Evolutionary conservation across 768 basidiomycete genomes (phyloP).

Genomic region (Russula emetica): DNA sequence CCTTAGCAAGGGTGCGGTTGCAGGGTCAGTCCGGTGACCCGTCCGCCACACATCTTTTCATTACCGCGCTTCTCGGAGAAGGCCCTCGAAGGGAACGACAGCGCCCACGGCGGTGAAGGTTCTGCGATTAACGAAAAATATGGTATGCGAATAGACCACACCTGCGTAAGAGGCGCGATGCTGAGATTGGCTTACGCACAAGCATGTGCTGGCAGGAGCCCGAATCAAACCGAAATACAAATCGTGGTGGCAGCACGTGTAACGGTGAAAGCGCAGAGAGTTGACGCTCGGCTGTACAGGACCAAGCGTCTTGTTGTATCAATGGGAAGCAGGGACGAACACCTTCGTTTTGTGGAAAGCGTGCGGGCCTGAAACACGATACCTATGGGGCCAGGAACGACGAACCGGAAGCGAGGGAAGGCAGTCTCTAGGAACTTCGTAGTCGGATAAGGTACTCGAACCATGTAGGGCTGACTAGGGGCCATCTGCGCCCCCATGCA

Average conservation of each 20-base stretch:
- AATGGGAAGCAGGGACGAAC: neutral
- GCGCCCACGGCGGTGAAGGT: neutral
- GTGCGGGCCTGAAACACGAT: neutral
- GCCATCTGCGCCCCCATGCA: neutral
- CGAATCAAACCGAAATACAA: neutral
- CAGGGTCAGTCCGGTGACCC: neutral
- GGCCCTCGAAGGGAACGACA: neutral
- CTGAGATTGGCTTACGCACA: neutral
- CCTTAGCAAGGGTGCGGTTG: neutral
- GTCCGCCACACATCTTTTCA: neutral
- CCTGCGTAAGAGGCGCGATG: neutral
- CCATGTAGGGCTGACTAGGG: neutral
- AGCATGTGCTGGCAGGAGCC: neutral
- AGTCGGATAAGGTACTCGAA: neutral
- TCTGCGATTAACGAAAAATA: neutral
- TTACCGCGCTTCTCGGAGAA: neutral
- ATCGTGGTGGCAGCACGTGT: neutral
- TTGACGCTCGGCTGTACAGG: neutral
- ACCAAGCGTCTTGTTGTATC: neutral
- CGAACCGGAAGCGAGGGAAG: neutral
- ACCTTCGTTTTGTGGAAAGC: neutral
- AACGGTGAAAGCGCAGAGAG: neutral
- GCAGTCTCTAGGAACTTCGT: too few species aligned
- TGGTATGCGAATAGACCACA: neutral
- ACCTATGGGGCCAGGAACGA: neutral